These are phyloP conservation scores for Tulasnella sp. DNA, from an alignment of 768 basidiomycete genomes.

Conservation along the genomic window DNA sequence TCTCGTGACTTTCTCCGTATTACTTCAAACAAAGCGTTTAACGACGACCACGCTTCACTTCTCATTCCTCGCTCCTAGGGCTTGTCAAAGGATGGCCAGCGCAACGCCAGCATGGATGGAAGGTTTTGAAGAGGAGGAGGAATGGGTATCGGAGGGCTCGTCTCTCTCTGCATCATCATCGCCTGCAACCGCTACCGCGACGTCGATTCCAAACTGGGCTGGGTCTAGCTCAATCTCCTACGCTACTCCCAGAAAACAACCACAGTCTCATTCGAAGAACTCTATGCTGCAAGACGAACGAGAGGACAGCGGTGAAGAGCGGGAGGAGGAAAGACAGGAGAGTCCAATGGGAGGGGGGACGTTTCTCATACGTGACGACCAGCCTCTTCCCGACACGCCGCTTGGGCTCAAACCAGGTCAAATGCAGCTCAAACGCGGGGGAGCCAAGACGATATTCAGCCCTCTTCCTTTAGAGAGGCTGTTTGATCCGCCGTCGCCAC, in stretches of 20 bases:
- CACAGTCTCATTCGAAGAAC: background rate
- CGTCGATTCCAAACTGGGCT: slow-evolving; percentile 28
- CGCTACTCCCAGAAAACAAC: background rate
- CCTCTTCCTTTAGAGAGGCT: slow-evolving; percentile 78
- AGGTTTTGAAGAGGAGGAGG: slow-evolving; percentile 23
- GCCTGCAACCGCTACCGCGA: background rate
- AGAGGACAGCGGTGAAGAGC: slow-evolving; percentile 20
- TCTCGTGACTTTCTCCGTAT: too few species aligned
- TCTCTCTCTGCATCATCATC: background rate
- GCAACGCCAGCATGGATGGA: too few species aligned
- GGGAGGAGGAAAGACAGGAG: slow-evolving; percentile 24
- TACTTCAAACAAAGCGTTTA: too few species aligned
- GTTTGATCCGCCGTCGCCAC: slow-evolving; percentile 90
- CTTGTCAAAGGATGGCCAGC: too few species aligned
- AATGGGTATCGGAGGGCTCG: slow-evolving; percentile 34
- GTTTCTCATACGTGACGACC: slow-evolving; percentile 62
- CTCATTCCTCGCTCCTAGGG: too few species aligned
- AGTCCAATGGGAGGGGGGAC: slow-evolving; percentile 44
- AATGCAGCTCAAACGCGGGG: slow-evolving; percentile 19
- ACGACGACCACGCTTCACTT: too few species aligned
- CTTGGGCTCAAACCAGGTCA: slow-evolving; percentile 52
- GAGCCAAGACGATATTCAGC: slow-evolving; percentile 75
- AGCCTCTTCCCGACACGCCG: slow-evolving; percentile 45
- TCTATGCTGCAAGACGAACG: slow-evolving; percentile 20
- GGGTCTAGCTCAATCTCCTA: slow-evolving; percentile 18